Evolutionary conservation across 495 filamentous ascomycete genomes (phyloP), one percentile per base, ranked within the genome.

Genomic region (Tetracladium setigerum): DNA sequence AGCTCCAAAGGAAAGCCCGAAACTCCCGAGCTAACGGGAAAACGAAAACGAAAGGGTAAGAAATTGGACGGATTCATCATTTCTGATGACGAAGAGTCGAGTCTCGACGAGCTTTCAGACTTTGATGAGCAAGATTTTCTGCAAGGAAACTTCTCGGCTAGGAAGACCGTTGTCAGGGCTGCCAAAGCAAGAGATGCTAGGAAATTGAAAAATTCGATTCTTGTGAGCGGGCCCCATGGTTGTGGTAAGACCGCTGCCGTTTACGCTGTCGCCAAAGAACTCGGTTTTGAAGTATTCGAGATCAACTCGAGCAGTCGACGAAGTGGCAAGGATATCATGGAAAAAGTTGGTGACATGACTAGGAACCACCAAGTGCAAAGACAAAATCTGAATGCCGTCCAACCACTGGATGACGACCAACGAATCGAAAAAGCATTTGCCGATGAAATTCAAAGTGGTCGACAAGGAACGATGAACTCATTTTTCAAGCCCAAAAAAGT

Each of bases 301-400:
- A 86, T 99, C 57, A 95, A 94, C 53, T 62, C 91, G 5, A 78
- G 87, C 34, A 86, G 73, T 54, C 79, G 89, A 47, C 71, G 94
- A 39, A 94, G 79, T 61, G 94, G 88, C 10, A 89, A 85, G 59
- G 94, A 99, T 59, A 77, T 99, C 39, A 57, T 94, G 8, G 92
- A 96, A 44, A 89, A 77, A 46, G 87, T 99, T 14, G 94, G 92
- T 4, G 89, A 97, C 61, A 96, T 97, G 94, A 90, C 88, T 12
- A 79, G 79, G 49, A 97, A 97, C 54, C 94, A 99, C 63, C 78
- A 92, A 4, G 91, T 97, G 32, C 79, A 79, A 47, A 73, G 78
- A 43, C 42, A 50, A 8, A 46, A 65, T 14, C 62, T 63, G 27
- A 12, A 36, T 2, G 24, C 33, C 12, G 3, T n/a, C 3, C n/a